Base-by-base conservation (phyloP, 2,329 filamentous ascomycete genomes). In the Colletotrichum musae region DNA sequence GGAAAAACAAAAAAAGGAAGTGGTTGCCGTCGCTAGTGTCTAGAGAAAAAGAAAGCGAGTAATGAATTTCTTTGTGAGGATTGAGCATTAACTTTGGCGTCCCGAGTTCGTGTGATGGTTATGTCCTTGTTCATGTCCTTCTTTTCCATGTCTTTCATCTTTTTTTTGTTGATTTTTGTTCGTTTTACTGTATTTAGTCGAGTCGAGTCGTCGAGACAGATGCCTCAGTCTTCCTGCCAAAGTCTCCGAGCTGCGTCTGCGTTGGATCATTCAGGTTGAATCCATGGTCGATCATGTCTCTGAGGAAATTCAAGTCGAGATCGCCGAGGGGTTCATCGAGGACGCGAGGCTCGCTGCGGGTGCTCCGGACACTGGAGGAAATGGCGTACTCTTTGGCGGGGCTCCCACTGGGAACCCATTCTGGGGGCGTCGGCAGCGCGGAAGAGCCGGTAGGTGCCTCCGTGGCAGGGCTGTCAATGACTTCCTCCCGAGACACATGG, bases 401-500 rank as follows among this genome's bases (percentile, higher is more conserved):
- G 24, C 43, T 71, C n/a, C 64, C 69, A 36, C 26, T 50, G 4
- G 65, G 58, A 12, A 54, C 62, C 50, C 76, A 72, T 53, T 83
- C 81, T 15, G 77, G 78, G 5, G 81, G 81, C 3, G 81, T 82
- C 0, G 79, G 79, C 15, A 78, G 64, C 4, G 77, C 77, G 54
- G 79, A 79, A 15, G 76, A 78, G 43, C 75, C 77, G 63, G 79
- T 80, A 43, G 76, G 77, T n/a, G 75, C 77, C 57, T 80, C 80
- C 2, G 78, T 79, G 6, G 75, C 76, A 6, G 80, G 80, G 60
- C 80, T 83, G 24, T 72, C 71, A 45, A 77, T 72, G 5, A 78
- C 79, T 5, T 73, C 76, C 48, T 83, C 80, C 65, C 78, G 79
- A 4, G 81, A 83, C 18, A 78, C 71, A 21, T 72, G 71, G 60